Evolutionary conservation across 805 yeast genomes (phyloP), one percentile per base, ranked within the genome.

Genomic region (Candida palmyrensis): DNA sequence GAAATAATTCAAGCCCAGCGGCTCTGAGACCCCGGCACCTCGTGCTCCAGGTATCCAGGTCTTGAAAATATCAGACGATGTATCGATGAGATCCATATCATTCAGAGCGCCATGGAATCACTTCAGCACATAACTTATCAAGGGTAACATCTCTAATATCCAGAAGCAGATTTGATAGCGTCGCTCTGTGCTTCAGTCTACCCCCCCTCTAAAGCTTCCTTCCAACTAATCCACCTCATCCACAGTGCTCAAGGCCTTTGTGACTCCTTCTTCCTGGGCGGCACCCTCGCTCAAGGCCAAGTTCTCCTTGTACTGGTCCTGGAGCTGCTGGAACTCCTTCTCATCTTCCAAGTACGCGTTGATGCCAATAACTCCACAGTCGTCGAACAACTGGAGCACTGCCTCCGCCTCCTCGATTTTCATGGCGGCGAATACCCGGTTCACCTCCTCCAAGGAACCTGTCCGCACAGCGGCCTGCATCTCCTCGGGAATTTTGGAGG

Each of bases 361-460:
- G 25, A 90, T 78, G 22, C 90, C 87, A 49, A 90, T 79, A 20
- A 87, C 88, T 8, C 85, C 88, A 49, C 88, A 82, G 48, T 80
- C 77, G 45, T 86, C 82, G 49, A 90, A 79, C 32, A 76, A 54
- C 40, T 79, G 89, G 44, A 90, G 71, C 6, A 84, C 68, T 6
- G 60, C 55, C 53, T 90, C 97, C 5, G 96, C 96, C 25, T 85
- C 89, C 8, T 71, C 82, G 3, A 89, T 66, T 15, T 77, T 67
- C 71, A 84, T 71, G 6, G 67, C 64, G 2, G 81, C 90, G 55
- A 90, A 85, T 2, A 85, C 90, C 44, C 76, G 71, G 62, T 90
- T 90, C 36, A 90, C 87, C 40, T 74, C 80, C 43, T 85, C 96
- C 35, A 90, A 66, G 6, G 75, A 68, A 24, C 72, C 73, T 0